Percentiles rank a stretch among this genome's conserved stretches.
Evolutionary conservation across 305 asterid species (phyloP).

Genomic region (Fraxinus velutina): DNA sequence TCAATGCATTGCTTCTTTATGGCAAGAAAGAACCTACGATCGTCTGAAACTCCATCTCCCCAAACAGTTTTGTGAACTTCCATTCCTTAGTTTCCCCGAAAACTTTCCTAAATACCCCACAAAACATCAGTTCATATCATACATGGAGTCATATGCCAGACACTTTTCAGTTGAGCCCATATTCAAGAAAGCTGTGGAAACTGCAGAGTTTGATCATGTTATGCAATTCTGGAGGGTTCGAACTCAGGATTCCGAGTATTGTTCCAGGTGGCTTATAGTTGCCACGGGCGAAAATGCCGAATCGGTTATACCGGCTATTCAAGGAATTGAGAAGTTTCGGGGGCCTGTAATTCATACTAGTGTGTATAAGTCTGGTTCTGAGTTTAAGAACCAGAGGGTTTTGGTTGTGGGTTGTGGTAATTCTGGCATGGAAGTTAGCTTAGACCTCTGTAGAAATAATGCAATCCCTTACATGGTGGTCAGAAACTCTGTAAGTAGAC

Average conservation of each 20-base stretch:
- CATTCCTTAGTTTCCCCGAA: slow-evolving; percentile 50
- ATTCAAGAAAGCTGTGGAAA: slow-evolving; percentile 44
- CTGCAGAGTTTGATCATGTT: slow-evolving; percentile 43
- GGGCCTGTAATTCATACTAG: slow-evolving; percentile 69
- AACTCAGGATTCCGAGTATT: slow-evolving; percentile 36
- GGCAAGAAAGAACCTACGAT: slow-evolving; percentile 74
- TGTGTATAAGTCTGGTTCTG: slow-evolving; percentile 56
- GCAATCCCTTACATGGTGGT: slow-evolving; percentile 77
- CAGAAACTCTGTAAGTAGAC: slow-evolving; percentile 60
- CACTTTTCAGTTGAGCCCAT: slow-evolving; percentile 51
- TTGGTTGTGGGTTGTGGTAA: slow-evolving; percentile 85
- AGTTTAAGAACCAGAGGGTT: slow-evolving; percentile 45
- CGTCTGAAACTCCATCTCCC: slow-evolving; percentile 88
- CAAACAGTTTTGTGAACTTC: slow-evolving; percentile 73
- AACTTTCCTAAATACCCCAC: slow-evolving; percentile 74
- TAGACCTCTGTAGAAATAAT: slow-evolving; percentile 64
- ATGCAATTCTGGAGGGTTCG: slow-evolving; percentile 53
- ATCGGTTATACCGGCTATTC: slow-evolving; percentile 57
- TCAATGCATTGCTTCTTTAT: slow-evolving; percentile 74
- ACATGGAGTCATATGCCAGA: slow-evolving; percentile 60
- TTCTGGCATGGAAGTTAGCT: slow-evolving; percentile 93
- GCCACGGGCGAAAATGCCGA: slow-evolving; percentile 94
- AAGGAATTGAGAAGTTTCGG: slow-evolving; percentile 47
- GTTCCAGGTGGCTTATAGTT: slow-evolving; percentile 58
- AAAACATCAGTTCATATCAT: slow-evolving; percentile 59